phyloP scores from a whole-genome alignment of 2,329 filamentous ascomycete species.

The Xylaria multiplex region DNA sequence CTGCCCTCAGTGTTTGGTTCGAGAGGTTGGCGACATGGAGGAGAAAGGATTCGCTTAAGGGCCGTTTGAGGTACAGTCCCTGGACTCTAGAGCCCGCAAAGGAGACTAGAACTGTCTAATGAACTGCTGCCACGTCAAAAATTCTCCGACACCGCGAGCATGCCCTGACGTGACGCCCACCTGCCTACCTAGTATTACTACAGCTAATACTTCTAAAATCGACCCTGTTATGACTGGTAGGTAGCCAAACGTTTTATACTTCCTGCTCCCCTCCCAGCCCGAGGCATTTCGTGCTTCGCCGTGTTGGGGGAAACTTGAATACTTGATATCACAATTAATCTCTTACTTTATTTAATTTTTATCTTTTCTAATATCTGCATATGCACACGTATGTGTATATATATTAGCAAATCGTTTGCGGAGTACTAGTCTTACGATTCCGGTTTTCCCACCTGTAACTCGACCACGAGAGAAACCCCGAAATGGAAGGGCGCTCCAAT shows the following conservation, averaged over 20 bases:
- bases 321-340: neutral
- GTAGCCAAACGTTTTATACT: constrained; percentile 9
- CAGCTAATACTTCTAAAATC: constrained; percentile 7
- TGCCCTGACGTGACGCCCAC: constrained; percentile 34
- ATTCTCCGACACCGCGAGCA: constrained; percentile 44
- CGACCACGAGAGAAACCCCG: constrained; percentile 4
- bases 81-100: constrained; percentile 21
- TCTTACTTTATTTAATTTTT: neutral
- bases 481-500: constrained; percentile 26
- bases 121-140: constrained; percentile 51
- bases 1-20: neutral
- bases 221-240: constrained; percentile 7
- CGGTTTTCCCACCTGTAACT: neutral
- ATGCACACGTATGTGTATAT: too few relatives aligned
- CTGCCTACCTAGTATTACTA: constrained; percentile 33
- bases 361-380: neutral
- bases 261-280: neutral
- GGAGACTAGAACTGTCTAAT: constrained; percentile 42
- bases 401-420: too few relatives aligned
- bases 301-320: neutral
- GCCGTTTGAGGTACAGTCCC: constrained; percentile 7
- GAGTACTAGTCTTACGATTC: neutral
- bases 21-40: neutral
- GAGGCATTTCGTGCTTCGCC: neutral
- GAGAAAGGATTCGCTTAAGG: constrained; percentile 8